Conservation (phyloP, 768 basidiomycete genomes). For the Tylopilus rubrobrunneus region DNA sequence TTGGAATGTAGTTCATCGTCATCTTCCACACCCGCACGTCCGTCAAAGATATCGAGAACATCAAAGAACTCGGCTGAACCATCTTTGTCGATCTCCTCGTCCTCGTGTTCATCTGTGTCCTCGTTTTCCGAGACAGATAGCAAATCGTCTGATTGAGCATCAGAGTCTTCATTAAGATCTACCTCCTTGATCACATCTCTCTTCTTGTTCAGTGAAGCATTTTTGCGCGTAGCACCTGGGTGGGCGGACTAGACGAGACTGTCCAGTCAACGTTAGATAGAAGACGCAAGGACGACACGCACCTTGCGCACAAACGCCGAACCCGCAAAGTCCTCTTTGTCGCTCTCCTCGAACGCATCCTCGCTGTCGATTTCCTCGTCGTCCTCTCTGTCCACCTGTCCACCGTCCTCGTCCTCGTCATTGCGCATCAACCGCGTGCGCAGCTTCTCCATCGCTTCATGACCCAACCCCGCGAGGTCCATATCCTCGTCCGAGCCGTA, state of each 20-base stretch:
- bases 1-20: conserved; percentile 11
- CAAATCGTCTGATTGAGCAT: conserved; percentile 27
- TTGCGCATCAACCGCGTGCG: conserved; percentile 51
- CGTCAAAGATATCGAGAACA: conserved; percentile 63
- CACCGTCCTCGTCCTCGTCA: conserved; percentile 42
- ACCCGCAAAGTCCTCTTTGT: conserved; percentile 73
- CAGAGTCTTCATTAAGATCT: conserved; percentile 59
- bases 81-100: conserved; percentile 44
- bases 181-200: conserved; percentile 45
- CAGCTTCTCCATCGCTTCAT: conserved; percentile 32
- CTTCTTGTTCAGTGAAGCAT: conserved; percentile 26
- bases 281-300: neutral
- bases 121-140: conserved; percentile 20
- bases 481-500: conserved; percentile 40
- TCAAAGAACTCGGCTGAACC: conserved; percentile 59
- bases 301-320: conserved; percentile 39
- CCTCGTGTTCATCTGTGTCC: conserved; percentile 38
- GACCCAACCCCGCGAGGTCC: conserved; percentile 28
- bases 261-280: neutral
- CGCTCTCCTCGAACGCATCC: conserved; percentile 77
- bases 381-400: conserved; percentile 56
- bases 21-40: conserved; percentile 41
- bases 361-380: conserved; percentile 88
- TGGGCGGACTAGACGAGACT: conserved; percentile 18
- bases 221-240: conserved; percentile 17